These are phyloP conservation scores for Stagonosporopsis tanaceti DNA, from an alignment of 2,329 filamentous ascomycete species.

Conservation along the genomic window DNA sequence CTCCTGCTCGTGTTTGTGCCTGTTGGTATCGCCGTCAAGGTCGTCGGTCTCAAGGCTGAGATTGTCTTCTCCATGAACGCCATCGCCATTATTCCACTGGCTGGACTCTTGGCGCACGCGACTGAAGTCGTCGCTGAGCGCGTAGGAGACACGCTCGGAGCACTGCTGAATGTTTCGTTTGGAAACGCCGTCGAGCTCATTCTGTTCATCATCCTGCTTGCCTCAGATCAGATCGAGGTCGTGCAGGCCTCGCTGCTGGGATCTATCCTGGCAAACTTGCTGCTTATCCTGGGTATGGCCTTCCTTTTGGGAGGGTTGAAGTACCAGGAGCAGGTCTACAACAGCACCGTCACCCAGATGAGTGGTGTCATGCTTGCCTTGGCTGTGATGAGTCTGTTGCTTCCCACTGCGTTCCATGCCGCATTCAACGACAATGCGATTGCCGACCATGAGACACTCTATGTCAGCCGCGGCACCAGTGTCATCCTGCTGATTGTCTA, in stretches of 20 bases:
- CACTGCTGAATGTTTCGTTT: conserved; percentile 61
- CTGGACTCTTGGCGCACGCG: conserved; percentile 58
- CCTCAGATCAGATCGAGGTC: conserved; percentile 80
- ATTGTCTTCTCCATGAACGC: conserved; percentile 62
- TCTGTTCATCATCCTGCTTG: conserved; percentile 56
- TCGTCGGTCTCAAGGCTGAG: conserved; percentile 50
- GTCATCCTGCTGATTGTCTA: conserved; percentile 86
- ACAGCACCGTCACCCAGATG: conserved; percentile 95
- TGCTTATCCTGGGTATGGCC: conserved; percentile 90
- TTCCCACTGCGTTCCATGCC: conserved; percentile 93
- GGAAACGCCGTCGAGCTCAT: conserved; percentile 63
- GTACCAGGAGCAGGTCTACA: conserved; percentile 93
- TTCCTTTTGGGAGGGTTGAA: conserved; percentile 87
- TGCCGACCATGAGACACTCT: conserved; percentile 76
- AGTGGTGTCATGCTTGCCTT: conserved; percentile 90
- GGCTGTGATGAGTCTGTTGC: conserved; percentile 85
- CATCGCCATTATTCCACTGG: conserved; percentile 60
- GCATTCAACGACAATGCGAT: conserved; percentile 71
- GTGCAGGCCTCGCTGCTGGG: conserved; percentile 90
- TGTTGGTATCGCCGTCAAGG: conserved; percentile 72
- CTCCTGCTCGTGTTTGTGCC: conserved; percentile 80
- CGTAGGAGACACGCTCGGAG: conserved; percentile 59
- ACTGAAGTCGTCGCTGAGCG: conserved; percentile 59
- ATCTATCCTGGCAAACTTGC: conserved; percentile 86
- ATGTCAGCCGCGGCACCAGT: conserved; percentile 89